phyloP scores from a whole-genome alignment of 2,329 filamentous ascomycete genomes.

The Colletotrichum zoysiae region DNA sequence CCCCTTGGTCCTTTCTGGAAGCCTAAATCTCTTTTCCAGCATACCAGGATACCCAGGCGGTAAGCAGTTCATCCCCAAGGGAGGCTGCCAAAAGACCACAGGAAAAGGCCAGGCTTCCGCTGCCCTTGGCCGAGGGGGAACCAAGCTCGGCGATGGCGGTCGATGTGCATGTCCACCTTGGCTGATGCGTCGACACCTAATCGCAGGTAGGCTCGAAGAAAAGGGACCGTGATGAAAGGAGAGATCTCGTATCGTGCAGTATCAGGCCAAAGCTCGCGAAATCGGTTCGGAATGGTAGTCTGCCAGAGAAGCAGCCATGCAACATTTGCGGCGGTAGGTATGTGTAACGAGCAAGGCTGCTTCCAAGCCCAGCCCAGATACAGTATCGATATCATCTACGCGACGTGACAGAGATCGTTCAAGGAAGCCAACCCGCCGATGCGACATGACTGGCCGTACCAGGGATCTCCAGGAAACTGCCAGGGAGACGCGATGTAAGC shows the following conservation, averaged over 20 bases:
- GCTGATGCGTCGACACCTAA: neutral
- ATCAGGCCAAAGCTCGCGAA: neutral
- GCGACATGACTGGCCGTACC: neutral
- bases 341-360: neutral
- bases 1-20: too few species aligned
- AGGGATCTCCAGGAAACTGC: neutral
- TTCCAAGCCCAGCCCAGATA: neutral
- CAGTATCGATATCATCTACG: neutral
- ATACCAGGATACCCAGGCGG: neutral
- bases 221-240: neutral
- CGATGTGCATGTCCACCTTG: neutral
- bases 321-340: neutral
- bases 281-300: neutral
- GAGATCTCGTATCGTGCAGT: neutral
- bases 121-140: neutral
- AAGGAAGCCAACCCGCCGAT: neutral
- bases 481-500: neutral
- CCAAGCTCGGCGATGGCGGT: neutral
- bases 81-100: neutral
- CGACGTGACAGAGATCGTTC: neutral
- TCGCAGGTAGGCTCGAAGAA: neutral
- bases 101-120: neutral
- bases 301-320: neutral
- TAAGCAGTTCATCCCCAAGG: neutral
- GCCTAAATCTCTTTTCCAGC: neutral